Base-by-base conservation (phyloP, 1,284 basidiomycete genomes). In the Chondrostereum purpureum region DNA sequence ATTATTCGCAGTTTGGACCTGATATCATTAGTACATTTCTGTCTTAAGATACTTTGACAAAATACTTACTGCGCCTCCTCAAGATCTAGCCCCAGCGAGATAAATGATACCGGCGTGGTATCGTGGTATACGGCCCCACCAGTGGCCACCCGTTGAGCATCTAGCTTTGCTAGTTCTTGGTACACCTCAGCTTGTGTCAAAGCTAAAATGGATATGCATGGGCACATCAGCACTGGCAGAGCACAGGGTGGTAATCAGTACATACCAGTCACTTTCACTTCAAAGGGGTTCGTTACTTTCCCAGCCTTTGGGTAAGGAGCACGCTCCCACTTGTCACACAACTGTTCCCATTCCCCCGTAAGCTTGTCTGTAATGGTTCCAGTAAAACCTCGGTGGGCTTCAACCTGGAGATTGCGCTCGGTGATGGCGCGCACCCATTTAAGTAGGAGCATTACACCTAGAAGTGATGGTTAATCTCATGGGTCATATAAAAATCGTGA, bases 401-500 rank as follows among this genome's bases (percentile, higher is more conserved):
- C 27, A 10, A 10, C n/a, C n/a, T 33, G 27, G 10, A 10, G 27
- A 33, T 10, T n/a, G 27, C 10, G 27, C 27, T 33, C 27, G 10
- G 27, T n/a, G n/a, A 5, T 13, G 27, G 39, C 24, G 23, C 13
- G 18, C 8, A 5, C 3, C 13, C 5, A 3, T 4, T 14, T 3
- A 16, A 33, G n/a, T 20, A 21, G 18, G 13, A 45, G 5, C 12
- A 12, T 34, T 41, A 18, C 16, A 42, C 34, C 17, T 21, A 34
- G 38, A 22, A 45, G 10, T 50, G 20, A 27, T 21, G 35, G n/a
- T 43, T 14, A 8, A 34, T 42, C 41, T 45, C 48, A 16, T 21
- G 39, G 46, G 46, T 50, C 18, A 50, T 53, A 18, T n/a, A 36
- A 37, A 27, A 45, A 20, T 43, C 44, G 24, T 44, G 51, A 27